Evolutionary conservation across 2,329 filamentous ascomycete species (phyloP).

Genomic region (Penicillium sp.): DNA sequence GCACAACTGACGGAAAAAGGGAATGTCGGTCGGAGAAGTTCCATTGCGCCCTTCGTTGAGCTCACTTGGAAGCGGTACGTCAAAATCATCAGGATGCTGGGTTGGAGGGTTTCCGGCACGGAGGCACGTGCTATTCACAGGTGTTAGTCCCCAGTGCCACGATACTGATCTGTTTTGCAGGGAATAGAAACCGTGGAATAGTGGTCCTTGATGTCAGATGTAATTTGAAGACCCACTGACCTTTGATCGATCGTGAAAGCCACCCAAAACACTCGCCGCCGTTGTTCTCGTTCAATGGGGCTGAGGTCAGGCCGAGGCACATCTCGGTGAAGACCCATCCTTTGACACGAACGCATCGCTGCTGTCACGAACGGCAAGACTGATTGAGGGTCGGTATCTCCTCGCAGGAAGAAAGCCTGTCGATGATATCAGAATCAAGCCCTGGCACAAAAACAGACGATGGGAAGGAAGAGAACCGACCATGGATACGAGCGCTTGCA

Average conservation of each 20-base stretch:
- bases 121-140: slow-evolving; percentile 53
- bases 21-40: slow-evolving; percentile 75
- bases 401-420: slow-evolving; percentile 75
- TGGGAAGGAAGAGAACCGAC: slow-evolving; percentile 27
- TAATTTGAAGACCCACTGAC: slow-evolving; percentile 26
- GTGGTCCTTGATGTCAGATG: too few relatives aligned
- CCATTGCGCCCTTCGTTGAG: slow-evolving; percentile 85
- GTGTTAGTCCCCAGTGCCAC: neutral
- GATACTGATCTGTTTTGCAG: neutral
- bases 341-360: slow-evolving; percentile 80
- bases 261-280: slow-evolving; percentile 68
- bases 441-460: neutral
- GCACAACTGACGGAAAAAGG: slow-evolving; percentile 88
- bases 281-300: slow-evolving; percentile 82
- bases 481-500: slow-evolving; percentile 89
- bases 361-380: slow-evolving; percentile 82
- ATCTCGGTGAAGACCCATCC: slow-evolving; percentile 86
- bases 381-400: slow-evolving; percentile 88
- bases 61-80: slow-evolving; percentile 82
- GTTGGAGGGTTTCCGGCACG: slow-evolving; percentile 60
- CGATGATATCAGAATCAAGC: neutral
- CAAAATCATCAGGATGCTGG: slow-evolving; percentile 74
- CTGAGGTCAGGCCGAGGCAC: slow-evolving; percentile 84
- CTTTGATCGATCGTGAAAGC: slow-evolving; percentile 66
- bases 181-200: too few relatives aligned